phyloP scores from a whole-genome alignment of 192 early-diverging fungal species.

The Backusella psychrophila region DNA sequence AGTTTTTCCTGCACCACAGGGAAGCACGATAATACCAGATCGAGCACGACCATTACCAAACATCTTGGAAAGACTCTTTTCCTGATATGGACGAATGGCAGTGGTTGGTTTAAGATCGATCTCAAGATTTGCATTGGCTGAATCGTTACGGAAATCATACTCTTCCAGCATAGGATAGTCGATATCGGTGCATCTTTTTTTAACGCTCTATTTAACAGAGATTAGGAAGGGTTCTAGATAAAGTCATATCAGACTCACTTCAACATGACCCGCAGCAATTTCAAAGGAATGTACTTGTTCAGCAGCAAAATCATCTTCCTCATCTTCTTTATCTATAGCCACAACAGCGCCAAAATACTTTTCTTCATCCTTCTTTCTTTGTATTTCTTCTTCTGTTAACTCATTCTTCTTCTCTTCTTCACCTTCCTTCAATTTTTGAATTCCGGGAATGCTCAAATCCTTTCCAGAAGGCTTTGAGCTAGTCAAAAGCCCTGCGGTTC shows the following conservation, averaged over 20 bases:
- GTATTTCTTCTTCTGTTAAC: conserved; percentile 26
- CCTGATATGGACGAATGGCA: conserved; percentile 84
- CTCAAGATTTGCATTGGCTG: conserved; percentile 49
- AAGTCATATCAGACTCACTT: conserved; percentile 35
- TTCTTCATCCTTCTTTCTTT: conserved; percentile 32
- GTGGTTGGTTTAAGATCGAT: conserved; percentile 96
- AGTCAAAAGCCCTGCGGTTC: conserved; percentile 8
- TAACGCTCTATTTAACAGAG: conserved; percentile 50
- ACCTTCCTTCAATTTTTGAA: conserved; percentile 48
- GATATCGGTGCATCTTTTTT: conserved; percentile 84
- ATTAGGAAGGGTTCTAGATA: background rate
- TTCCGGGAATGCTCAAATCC: conserved; percentile 64
- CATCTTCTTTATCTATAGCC: conserved; percentile 57
- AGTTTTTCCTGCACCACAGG: conserved; percentile 98
- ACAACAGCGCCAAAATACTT: conserved; percentile 44
- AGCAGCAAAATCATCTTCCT: conserved; percentile 70
- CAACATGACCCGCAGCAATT: conserved; percentile 62
- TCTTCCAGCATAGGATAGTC: conserved; percentile 96
- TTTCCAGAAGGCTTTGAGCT: conserved; percentile 55
- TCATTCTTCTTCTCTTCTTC: conserved; percentile 14
- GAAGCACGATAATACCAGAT: conserved; percentile 97
- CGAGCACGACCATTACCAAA: conserved; percentile 84
- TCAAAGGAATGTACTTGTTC: conserved; percentile 80
- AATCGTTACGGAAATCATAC: conserved; percentile 94
- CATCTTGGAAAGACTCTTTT: conserved; percentile 96